Percentiles rank a stretch among this genome's conserved stretches.
Evolutionary conservation across 768 basidiomycete species (phyloP).

Genomic region (Sutorius australiensis): DNA sequence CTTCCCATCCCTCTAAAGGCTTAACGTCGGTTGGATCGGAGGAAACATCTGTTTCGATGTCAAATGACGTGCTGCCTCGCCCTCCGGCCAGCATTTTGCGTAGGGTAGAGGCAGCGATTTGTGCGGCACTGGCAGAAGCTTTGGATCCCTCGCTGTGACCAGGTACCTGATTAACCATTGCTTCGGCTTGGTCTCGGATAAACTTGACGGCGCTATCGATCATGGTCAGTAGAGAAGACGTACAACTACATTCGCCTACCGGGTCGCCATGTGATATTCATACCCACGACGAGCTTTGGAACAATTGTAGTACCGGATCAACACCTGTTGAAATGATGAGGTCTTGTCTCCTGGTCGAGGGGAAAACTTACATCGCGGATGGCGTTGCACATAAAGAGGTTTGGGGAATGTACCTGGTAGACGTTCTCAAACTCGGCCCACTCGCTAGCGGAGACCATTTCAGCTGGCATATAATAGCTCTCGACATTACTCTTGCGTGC

Average conservation of each 20-base stretch:
- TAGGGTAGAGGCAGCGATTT: slow-evolving; percentile 63
- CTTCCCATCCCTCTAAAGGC: slow-evolving; percentile 68
- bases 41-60: slow-evolving; percentile 32
- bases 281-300: slow-evolving; percentile 70
- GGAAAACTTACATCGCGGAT: slow-evolving; percentile 66
- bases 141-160: slow-evolving; percentile 27
- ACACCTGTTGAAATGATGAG: slow-evolving; percentile 48
- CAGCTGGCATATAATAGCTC: slow-evolving; percentile 64
- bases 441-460: slow-evolving; percentile 63
- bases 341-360: neutral
- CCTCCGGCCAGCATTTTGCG: slow-evolving; percentile 63
- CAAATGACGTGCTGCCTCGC: slow-evolving; percentile 40
- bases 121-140: slow-evolving; percentile 44
- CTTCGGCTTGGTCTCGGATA: slow-evolving; percentile 77
- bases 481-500: slow-evolving; percentile 34
- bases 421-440: slow-evolving; percentile 87
- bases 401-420: slow-evolving; percentile 86
- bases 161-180: slow-evolving; percentile 18
- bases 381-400: slow-evolving; percentile 69
- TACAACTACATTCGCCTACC: slow-evolving; percentile 41
- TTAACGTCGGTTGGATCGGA: slow-evolving; percentile 41
- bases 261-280: slow-evolving; percentile 86
- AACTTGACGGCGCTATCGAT: slow-evolving; percentile 71
- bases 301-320: slow-evolving; percentile 86
- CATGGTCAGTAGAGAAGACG: slow-evolving; percentile 7